Percentiles rank a stretch among this genome's conserved stretches.
These are phyloP conservation scores for Quercus agrifolia DNA, from an alignment of 306 rosid species.

Conservation along the genomic window DNA sequence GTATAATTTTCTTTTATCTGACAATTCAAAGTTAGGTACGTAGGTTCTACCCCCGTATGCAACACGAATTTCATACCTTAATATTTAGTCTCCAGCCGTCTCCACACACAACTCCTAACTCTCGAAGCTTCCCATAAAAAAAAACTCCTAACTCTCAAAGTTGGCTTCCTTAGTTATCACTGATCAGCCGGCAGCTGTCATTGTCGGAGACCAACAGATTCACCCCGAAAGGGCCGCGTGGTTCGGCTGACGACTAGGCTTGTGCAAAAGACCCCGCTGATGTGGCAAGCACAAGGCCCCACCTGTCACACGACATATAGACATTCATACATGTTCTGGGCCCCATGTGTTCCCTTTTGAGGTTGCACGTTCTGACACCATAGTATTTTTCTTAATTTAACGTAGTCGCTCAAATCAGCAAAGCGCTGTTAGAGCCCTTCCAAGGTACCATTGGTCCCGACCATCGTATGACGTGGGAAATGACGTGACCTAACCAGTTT, in stretches of 20 bases:
- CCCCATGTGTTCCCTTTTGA: slow-evolving; percentile 47
- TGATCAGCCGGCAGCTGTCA: slow-evolving; percentile 61
- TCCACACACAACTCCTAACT: neutral
- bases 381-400: neutral
- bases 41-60: neutral
- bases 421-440: slow-evolving; percentile 29
- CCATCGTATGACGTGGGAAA: slow-evolving; percentile 9
- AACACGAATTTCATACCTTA: neutral
- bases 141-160: too few species aligned
- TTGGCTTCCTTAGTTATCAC: neutral
- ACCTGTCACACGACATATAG: slow-evolving; percentile 30
- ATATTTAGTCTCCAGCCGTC: slow-evolving; percentile 1
- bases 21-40: neutral
- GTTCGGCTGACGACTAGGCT: slow-evolving; percentile 38
- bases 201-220: slow-evolving; percentile 31
- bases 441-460: slow-evolving; percentile 19
- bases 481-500: slow-evolving; percentile 10
- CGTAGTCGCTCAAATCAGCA: slow-evolving; percentile 15
- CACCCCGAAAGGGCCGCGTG: slow-evolving; percentile 24
- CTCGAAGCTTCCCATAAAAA: too few species aligned
- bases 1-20: too few species aligned
- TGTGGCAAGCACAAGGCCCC: slow-evolving; percentile 41
- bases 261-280: slow-evolving; percentile 22
- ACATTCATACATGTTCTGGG: slow-evolving; percentile 40
- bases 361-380: neutral